Base-by-base conservation (phyloP, 1,284 basidiomycete species). In the Ustilago crameri region DNA sequence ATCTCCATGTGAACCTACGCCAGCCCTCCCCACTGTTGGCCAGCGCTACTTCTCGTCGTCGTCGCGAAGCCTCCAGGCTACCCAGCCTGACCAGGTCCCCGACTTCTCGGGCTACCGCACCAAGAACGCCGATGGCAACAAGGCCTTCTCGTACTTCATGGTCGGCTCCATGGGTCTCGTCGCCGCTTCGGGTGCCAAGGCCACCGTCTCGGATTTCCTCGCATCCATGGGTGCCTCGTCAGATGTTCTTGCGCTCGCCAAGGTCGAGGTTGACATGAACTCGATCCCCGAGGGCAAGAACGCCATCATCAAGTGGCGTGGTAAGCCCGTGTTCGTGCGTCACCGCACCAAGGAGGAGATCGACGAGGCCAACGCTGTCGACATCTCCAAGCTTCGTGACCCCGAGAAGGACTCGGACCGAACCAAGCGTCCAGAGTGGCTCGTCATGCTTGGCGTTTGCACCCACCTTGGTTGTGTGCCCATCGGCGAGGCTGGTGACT, bases 401-500 rank as follows among this genome's bases (percentile, higher is more conserved):
- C 96, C 96, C 53, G 88, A 98, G 87, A 86, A 88, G 61, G 96
- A 99, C 83, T 91, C 93, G 81, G 88, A 88, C 56, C 89, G 96
- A 72, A 89, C 90, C 63, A 92, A 98, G 89, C 91, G 91, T 85
- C 95, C 95, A 42, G 95, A 98, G 85, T 98, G 95, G 96, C 86
- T 79, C 70, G 86, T 86, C 38, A 82, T 83, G 81, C 74, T 83
- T 15, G 81, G 81, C 50, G 93, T 97, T 67, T 97, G 95, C 90
- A 98, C 96, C 41, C 96, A 99, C 87, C 86, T 98, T 74, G 95
- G 96, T 85, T 99, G 96, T 87, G 96, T 99, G 53, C 96, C 96
- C 72, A 98, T 99, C 76, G 87, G 86, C 57, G 94, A 98, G 86
- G 91, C 94, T 65, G 95, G 95, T 85, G 95, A 98, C 85, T 99